These are phyloP conservation scores for Syzygium oleosum DNA, from an alignment of 345 rosid species.

Conservation along the genomic window DNA sequence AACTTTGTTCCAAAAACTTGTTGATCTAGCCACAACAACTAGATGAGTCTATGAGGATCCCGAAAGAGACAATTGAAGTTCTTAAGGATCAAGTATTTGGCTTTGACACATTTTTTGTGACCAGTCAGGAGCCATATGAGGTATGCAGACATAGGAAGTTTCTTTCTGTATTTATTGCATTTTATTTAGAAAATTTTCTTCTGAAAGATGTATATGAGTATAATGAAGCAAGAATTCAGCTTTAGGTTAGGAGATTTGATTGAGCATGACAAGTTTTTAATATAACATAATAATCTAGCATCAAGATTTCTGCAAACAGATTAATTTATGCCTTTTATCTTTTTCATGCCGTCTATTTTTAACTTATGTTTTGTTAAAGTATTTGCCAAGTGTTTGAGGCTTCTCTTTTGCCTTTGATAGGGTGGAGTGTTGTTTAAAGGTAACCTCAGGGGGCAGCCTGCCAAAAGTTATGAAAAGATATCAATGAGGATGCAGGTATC, in stretches of 20 bases:
- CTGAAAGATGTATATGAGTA: not conserved
- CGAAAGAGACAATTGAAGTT: constrained; percentile 74
- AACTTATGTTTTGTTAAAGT: not conserved
- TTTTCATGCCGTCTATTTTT: not conserved
- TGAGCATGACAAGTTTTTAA: not conserved
- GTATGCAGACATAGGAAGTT: constrained; percentile 18
- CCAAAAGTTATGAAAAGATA: constrained; percentile 78
- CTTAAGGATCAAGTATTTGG: constrained; percentile 93
- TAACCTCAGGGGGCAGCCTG: constrained; percentile 78
- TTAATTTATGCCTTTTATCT: not conserved
- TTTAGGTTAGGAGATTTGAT: not conserved
- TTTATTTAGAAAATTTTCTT: not conserved
- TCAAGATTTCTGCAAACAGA: not conserved
- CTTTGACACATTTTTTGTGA: constrained; percentile 90
- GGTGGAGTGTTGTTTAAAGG: constrained; percentile 93
- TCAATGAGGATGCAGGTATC: constrained; percentile 62
- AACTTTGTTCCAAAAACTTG: constrained; percentile 4
- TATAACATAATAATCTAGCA: not conserved
- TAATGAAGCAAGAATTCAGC: not conserved
- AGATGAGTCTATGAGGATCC: constrained; percentile 70
- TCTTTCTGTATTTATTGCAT: not conserved
- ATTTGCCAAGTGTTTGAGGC: not conserved
- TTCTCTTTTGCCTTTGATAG: constrained; percentile 25
- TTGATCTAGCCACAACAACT: constrained; percentile 59
- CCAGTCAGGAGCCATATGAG: constrained; percentile 97